A percentile compares a stretch with the other conserved stretches of the same genome.
phyloP scores from a whole-genome alignment of 1,284 basidiomycete species.

The Polyporus tsugae region DNA sequence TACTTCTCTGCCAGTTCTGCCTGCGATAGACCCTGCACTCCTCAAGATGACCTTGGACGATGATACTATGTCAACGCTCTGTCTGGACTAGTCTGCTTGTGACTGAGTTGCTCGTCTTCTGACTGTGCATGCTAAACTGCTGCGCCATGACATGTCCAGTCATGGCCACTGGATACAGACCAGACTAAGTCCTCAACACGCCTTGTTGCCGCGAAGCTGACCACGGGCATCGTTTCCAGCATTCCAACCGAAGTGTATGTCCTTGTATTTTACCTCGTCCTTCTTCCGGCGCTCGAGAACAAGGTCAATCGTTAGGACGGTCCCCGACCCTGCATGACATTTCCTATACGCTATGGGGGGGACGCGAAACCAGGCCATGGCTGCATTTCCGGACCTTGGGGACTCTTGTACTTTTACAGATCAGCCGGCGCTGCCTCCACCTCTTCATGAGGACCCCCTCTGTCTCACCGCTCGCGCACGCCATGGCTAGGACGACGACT shows the following conservation, averaged over 20 bases:
- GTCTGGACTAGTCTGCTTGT: neutral
- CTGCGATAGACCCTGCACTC: neutral
- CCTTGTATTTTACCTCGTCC: neutral
- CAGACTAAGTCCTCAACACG: neutral
- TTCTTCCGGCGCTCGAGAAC: neutral
- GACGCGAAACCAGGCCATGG: neutral
- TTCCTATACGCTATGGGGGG: neutral
- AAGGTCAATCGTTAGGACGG: neutral
- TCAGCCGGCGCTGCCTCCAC: neutral
- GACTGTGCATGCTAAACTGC: neutral
- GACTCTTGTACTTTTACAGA: neutral
- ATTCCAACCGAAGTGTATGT: neutral
- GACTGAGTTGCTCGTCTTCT: too few relatives aligned
- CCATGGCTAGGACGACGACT: slow-evolving; percentile 5
- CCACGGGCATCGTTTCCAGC: neutral
- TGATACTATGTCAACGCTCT: neutral
- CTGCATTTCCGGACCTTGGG: neutral
- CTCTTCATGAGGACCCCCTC: neutral
- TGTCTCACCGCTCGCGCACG: neutral
- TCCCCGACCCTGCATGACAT: neutral
- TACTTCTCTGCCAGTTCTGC: too few relatives aligned
- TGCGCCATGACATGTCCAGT: neutral
- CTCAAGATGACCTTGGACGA: neutral
- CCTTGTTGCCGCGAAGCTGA: neutral
- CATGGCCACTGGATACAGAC: neutral